These are phyloP conservation scores for Kodamaea anthophila DNA, from an alignment of 1,139 yeast genomes.

Conservation along the genomic window DNA sequence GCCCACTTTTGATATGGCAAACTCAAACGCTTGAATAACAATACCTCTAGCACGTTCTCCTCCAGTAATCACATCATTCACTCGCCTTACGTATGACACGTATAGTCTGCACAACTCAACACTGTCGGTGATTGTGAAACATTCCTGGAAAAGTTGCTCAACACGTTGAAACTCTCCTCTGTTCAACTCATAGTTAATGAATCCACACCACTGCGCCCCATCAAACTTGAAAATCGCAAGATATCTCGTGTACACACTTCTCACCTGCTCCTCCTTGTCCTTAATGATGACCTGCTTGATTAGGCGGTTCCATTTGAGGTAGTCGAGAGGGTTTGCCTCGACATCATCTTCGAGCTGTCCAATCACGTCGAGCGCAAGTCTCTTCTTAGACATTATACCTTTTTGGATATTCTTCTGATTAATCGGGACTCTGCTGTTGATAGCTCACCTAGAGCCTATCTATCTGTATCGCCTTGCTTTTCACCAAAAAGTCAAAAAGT, in stretches of 20 bases:
- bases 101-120: constrained; percentile 70
- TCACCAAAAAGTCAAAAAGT: no score
- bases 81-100: constrained; percentile 71
- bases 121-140: constrained; percentile 53
- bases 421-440: no score
- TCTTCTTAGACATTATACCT: constrained; percentile 19
- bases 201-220: constrained; percentile 65
- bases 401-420: no score
- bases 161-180: constrained; percentile 66
- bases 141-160: constrained; percentile 56
- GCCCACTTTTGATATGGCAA: constrained; percentile 74
- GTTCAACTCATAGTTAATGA: constrained; percentile 61
- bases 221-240: constrained; percentile 59
- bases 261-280: constrained; percentile 59
- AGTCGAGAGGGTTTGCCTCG: constrained; percentile 51
- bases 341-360: constrained; percentile 58
- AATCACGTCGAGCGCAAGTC: constrained; percentile 41
- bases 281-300: constrained; percentile 49
- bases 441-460: no score
- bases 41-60: constrained; percentile 77
- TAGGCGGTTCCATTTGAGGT: constrained; percentile 51
- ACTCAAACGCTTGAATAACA: constrained; percentile 78
- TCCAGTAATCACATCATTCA: constrained; percentile 73
- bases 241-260: constrained; percentile 55
- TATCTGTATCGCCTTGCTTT: no score